phyloP scores from a whole-genome alignment of 2,329 filamentous ascomycete species.

The Canariomyces notabilis region DNA sequence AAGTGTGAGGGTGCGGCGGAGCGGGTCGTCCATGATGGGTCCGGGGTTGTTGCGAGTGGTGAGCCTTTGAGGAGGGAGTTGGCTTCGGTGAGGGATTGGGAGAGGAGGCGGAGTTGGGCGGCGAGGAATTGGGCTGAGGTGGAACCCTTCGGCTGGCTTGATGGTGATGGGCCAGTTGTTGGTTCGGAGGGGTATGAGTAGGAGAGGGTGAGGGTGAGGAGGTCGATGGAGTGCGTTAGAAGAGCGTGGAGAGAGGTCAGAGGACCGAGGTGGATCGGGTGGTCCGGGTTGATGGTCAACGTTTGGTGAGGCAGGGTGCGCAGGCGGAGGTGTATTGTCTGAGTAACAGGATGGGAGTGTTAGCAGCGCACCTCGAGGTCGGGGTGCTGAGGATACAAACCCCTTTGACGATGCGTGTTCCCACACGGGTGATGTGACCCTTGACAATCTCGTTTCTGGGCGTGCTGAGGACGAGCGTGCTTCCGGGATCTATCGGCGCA shows the following conservation, averaged over 20 bases:
- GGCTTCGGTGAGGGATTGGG: conserved; percentile 50
- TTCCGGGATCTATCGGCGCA: conserved; percentile 76
- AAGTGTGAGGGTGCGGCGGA: conserved; percentile 44
- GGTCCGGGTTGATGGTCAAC: conserved; percentile 43
- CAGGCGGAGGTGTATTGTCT: conserved; percentile 75
- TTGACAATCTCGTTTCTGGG: conserved; percentile 85
- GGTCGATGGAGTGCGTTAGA: conserved; percentile 77
- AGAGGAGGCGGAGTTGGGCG: conserved; percentile 51
- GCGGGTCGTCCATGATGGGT: conserved; percentile 40
- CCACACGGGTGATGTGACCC: conserved; percentile 83
- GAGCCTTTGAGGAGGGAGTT: conserved; percentile 52
- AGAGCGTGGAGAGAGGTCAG: conserved; percentile 68
- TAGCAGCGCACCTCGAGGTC: background rate
- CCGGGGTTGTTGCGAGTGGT: conserved; percentile 33
- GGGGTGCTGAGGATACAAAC: conserved; percentile 46
- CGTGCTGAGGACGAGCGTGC: conserved; percentile 84
- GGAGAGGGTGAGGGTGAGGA: conserved; percentile 72
- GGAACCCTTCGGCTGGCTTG: no score
- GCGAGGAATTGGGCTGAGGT: conserved; percentile 48
- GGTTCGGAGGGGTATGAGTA: conserved; percentile 55
- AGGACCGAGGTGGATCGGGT: conserved; percentile 59
- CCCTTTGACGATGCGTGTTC: conserved; percentile 86
- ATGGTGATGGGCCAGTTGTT: conserved; percentile 52
- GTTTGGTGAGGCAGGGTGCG: conserved; percentile 56
- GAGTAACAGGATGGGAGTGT: conserved; percentile 2